phyloP scores from a whole-genome alignment of 202 grass and related monocot species.

The Dendrocalamus latiflorus region DNA sequence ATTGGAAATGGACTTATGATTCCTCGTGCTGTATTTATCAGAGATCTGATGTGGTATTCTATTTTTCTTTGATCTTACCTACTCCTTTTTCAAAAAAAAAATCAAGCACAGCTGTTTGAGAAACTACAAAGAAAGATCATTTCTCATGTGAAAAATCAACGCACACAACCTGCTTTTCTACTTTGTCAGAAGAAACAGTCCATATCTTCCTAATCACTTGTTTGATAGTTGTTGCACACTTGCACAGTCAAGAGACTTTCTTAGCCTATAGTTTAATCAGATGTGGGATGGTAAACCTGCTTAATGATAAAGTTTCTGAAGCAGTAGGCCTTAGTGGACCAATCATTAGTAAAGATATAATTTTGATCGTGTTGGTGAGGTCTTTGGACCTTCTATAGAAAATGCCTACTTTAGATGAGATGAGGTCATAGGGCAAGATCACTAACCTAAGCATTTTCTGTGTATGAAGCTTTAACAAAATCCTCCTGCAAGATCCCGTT shows the following conservation, averaged over 20 bases:
- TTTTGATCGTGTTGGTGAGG: neutral
- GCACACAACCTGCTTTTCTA: neutral
- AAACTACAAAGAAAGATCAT: neutral
- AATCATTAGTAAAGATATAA: neutral
- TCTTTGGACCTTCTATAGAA: neutral
- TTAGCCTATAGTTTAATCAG: neutral
- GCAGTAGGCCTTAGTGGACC: neutral
- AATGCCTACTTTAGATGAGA: slow-evolving; percentile 4
- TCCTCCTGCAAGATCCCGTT: neutral
- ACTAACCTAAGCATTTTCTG: slow-evolving; percentile 1
- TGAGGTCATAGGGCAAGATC: neutral
- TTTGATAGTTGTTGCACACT: neutral
- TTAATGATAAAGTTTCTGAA: neutral
- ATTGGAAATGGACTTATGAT: slow-evolving; percentile 97
- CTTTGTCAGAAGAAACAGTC: neutral
- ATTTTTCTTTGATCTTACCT: slow-evolving; percentile 9
- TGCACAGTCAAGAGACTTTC: neutral
- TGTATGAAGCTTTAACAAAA: neutral
- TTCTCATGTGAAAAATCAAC: neutral
- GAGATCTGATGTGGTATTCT: slow-evolving; percentile 93
- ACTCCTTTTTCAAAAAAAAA: neutral
- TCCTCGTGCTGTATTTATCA: slow-evolving; percentile 98
- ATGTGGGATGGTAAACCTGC: neutral
- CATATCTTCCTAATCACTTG: neutral
- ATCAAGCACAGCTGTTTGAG: neutral